Evolutionary conservation across 257 asterid species (phyloP).

Genomic region (Solanum lycopersicoides): DNA sequence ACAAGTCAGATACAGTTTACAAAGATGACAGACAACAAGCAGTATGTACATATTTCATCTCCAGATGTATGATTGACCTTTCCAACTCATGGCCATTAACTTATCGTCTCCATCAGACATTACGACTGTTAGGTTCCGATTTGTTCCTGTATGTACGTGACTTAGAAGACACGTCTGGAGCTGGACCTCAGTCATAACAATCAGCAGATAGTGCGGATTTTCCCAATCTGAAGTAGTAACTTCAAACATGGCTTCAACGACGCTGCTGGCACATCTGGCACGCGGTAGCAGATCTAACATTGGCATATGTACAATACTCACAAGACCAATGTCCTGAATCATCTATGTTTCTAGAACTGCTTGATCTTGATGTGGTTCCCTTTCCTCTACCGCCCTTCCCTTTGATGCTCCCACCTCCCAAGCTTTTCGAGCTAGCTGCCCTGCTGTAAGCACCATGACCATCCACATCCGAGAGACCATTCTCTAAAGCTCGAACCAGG

Average conservation of each 20-base stretch:
- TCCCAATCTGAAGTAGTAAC: neutral
- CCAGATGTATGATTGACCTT: neutral
- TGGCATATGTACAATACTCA: conserved; percentile 65
- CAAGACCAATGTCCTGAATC: conserved; percentile 76
- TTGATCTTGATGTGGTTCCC: conserved; percentile 48
- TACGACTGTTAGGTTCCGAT: neutral
- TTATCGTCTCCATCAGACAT: neutral
- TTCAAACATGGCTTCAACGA: conserved; percentile 21
- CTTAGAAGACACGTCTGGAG: neutral
- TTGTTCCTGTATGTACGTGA: neutral
- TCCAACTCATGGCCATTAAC: neutral
- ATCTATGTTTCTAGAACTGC: conserved; percentile 43
- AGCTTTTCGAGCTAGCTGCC: conserved; percentile 49
- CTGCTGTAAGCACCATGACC: conserved; percentile 41
- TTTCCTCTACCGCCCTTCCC: conserved; percentile 51
- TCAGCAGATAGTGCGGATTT: neutral
- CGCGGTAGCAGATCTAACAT: conserved; percentile 28
- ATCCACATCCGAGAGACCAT: conserved; percentile 78
- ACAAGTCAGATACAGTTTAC: neutral
- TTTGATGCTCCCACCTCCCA: conserved; percentile 48
- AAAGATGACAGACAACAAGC: neutral
- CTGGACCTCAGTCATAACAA: neutral
- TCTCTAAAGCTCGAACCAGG: conserved; percentile 81
- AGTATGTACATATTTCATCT: neutral
- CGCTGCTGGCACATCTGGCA: conserved; percentile 73